phyloP scores from a whole-genome alignment of 192 early-diverging fungal species.

The Podila clonocystis region DNA sequence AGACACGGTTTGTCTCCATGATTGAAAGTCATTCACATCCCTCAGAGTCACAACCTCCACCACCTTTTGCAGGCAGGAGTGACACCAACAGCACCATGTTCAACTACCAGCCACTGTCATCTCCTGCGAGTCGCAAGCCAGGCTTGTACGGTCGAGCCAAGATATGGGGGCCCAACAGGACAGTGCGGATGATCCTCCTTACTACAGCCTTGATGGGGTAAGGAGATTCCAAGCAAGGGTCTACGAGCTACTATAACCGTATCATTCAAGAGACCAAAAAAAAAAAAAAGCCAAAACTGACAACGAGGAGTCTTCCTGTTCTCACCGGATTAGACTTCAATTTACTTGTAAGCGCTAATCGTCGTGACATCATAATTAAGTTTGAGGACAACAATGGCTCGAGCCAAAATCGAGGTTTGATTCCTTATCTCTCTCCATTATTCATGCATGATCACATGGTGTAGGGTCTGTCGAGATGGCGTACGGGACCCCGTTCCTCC shows the following conservation, averaged over 20 bases:
- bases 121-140: background rate
- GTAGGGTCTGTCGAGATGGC: slow-evolving; percentile 82
- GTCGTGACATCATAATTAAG: slow-evolving; percentile 20
- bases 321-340: slow-evolving; percentile 54
- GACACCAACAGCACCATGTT: background rate
- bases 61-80: background rate
- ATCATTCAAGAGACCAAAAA: background rate
- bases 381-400: background rate
- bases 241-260: too few relatives aligned
- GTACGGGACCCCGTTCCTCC: slow-evolving; percentile 85
- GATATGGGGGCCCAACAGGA: slow-evolving; percentile 53
- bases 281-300: background rate
- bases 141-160: slow-evolving; percentile 42
- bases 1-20: too few relatives aligned
- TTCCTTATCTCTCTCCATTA: background rate
- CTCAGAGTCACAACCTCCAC: too few relatives aligned
- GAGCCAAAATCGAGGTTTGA: background rate
- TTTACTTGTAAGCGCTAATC: slow-evolving; percentile 68
- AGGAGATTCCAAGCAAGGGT: background rate
- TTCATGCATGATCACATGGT: background rate
- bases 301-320: background rate
- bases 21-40: too few relatives aligned
- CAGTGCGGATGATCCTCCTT: slow-evolving; percentile 59
- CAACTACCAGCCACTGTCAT: background rate
- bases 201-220: slow-evolving; percentile 66